phyloP scores from a whole-genome alignment of 106 monocot genomes.

The Dendrobium huoshanense region DNA sequence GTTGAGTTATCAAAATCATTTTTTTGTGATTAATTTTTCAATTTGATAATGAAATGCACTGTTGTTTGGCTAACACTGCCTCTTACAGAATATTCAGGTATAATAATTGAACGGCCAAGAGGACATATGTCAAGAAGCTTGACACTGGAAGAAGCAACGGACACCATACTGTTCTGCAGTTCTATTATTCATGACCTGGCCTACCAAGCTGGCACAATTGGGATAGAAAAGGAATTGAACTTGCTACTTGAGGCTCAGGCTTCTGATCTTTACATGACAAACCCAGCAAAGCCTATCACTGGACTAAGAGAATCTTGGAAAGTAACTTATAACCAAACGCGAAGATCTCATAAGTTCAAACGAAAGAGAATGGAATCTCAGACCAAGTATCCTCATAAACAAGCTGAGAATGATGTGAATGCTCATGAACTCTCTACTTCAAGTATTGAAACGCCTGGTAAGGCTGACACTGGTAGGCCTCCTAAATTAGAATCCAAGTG shows the following conservation, averaged over 20 bases:
- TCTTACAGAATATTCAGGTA: constrained; percentile 41
- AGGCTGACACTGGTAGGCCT: constrained; percentile 48
- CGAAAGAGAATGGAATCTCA: constrained; percentile 39
- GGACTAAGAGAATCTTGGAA: constrained; percentile 21
- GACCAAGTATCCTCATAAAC: constrained; percentile 15
- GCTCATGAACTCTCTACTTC: constrained; percentile 12
- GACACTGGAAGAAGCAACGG: constrained; percentile 78
- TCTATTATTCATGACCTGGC: constrained; percentile 87
- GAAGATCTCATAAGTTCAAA: constrained; percentile 35
- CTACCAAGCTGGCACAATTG: constrained; percentile 66
- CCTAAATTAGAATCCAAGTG: constrained; percentile 76
- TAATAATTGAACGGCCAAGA: constrained; percentile 34
- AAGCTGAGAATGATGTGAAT: constrained; percentile 10
- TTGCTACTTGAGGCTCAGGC: neutral
- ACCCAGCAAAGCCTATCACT: constrained; percentile 21
- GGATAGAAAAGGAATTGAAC: constrained; percentile 48
- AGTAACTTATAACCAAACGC: constrained; percentile 10
- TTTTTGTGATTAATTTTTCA: neutral
- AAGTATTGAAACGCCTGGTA: constrained; percentile 19
- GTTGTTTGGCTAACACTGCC: neutral
- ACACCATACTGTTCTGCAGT: constrained; percentile 86
- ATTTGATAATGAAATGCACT: neutral
- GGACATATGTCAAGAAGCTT: constrained; percentile 46
- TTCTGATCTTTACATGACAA: constrained; percentile 11
- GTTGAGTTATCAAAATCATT: neutral